Conservation (phyloP, 495 filamentous ascomycete genomes). For the Penicillium lividum region DNA sequence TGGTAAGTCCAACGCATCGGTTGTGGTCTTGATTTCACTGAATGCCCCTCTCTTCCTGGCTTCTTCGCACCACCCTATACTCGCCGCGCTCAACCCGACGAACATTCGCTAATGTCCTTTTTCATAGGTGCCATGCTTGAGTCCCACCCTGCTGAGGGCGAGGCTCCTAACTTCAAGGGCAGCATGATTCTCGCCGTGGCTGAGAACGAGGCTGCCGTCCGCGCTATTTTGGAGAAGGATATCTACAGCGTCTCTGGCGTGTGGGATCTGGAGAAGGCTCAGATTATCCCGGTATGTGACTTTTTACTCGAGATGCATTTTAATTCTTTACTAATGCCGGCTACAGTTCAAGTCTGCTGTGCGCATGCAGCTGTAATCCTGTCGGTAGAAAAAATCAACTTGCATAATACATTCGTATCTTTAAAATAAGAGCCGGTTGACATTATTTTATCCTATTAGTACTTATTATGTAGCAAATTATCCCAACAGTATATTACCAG, state of each 20-base stretch:
- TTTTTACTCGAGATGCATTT: neutral
- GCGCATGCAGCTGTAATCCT: constrained; percentile 26
- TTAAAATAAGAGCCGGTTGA: neutral
- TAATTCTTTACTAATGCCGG: neutral
- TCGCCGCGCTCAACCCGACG: too few relatives aligned
- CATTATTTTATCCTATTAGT: neutral
- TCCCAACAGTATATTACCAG: neutral
- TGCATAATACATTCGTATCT: neutral
- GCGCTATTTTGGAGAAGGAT: constrained; percentile 67
- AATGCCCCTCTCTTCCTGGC: too few relatives aligned
- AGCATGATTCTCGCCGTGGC: constrained; percentile 65
- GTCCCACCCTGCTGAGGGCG: constrained; percentile 61
- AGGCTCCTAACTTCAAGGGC: constrained; percentile 67
- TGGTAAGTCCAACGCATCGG: constrained; percentile 30
- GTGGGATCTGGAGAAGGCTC: constrained; percentile 81
- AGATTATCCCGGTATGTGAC: constrained; percentile 45
- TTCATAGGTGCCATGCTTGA: constrained; percentile 68
- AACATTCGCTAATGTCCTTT: neutral
- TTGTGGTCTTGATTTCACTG: neutral
- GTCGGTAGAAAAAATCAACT: neutral
- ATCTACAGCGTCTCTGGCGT: constrained; percentile 69
- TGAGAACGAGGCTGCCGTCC: constrained; percentile 66
- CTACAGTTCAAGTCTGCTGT: constrained; percentile 45
- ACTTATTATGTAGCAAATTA: neutral
- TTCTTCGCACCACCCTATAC: too few relatives aligned